Evolutionary conservation across 139 green algal genomes (phyloP), one percentile per base, ranked within the genome.

Genomic region (Coelastrella sp.): DNA sequence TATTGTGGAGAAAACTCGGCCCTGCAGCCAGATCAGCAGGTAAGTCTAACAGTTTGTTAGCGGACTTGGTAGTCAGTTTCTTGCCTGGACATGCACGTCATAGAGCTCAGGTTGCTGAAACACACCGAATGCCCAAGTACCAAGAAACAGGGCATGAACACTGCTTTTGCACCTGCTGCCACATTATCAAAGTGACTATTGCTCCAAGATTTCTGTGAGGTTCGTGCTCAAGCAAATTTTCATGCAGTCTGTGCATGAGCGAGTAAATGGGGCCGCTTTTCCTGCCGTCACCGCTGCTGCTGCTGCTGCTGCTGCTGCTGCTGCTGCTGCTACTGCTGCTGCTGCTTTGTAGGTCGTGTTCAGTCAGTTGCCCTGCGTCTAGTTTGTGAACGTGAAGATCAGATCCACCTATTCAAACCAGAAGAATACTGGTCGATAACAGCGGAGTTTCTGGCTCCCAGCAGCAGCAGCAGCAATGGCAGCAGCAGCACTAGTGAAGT

Each of bases 1-100:
- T 99, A 89, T 94, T 99, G 66, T 99, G 98, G 98, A 89, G 95
- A 13, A 98, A 98, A 90, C 89, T 99, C 4, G 75, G 74, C 3
- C 96, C 95, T 0, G 96, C 93, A 23, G 93, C 96, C 4, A 92
- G 88, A 19, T 97, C 95, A 77, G 95, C 95, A 88, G 83, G 83
- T 94, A 93, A 92, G 74, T 8, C 5, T 54, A 59, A 7, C 58
- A 59, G 2, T 5, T 7, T n/a, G 13, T n/a, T 32, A 13, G 4
- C 17, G 4, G 17, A n/a, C n/a, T n/a, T n/a, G n/a, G n/a, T n/a
- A n/a, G n/a, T n/a, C n/a, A n/a, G n/a, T n/a, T n/a, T n/a, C n/a
- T n/a, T n/a, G n/a, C n/a, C n/a, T n/a, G n/a, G n/a, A 71, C 61
- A 5, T 13, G 1, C 14, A 2, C 3, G 1, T 13, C 3, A 19